Base-by-base conservation (phyloP, 2,329 filamentous ascomycete species). In the Onygena corvina region DNA sequence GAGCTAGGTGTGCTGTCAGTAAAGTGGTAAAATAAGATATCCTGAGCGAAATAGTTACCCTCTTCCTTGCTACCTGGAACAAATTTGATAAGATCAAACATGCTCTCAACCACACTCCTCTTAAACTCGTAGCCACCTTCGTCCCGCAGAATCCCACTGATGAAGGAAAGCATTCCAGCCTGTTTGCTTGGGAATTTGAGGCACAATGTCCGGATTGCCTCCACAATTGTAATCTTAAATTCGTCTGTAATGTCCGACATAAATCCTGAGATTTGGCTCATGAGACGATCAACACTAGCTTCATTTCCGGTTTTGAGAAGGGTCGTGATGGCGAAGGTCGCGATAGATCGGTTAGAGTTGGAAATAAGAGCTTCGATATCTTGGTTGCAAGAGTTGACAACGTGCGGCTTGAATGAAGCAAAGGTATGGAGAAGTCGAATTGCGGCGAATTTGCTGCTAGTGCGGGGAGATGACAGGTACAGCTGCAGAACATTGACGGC, bases 211-310 rank as follows among this genome's bases (percentile, higher is more conserved):
- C 92, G 84, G 62, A 98, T 95, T 35, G 92, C 92, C 68, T 98
- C 92, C 36, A 98, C 90, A 61, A 98, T 94, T n/a, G 92, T 98
- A 58, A 98, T 94, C 76, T 96, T 98, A 76, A 98, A 98, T 68
- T 98, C 92, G 63, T 98, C 92, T 4, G 90, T 95, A 57, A 96
- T 96, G 68, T 96, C 92, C 3, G 89, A 86, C 92, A 98, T 96
- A 73, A 98, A 95, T 33, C 85, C 84, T 20, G 87, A 88, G 54
- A 98, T 96, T 67, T 96, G 89, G 76, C 95, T 95, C 88, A 98
- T 95, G 57, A 98, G 71, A 48, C 92, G 82, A 65, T 98, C 92
- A 38, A 98, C 92, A 58, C 88, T 95, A 33, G 86, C 86, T 70
- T 98, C 92, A 63, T 96, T 98, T 53, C 92, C 92, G 8, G 92